These are phyloP conservation scores for Amaranthus hypochondriacus DNA, from an alignment of 148 eudicot genomes.

Conservation along the genomic window DNA sequence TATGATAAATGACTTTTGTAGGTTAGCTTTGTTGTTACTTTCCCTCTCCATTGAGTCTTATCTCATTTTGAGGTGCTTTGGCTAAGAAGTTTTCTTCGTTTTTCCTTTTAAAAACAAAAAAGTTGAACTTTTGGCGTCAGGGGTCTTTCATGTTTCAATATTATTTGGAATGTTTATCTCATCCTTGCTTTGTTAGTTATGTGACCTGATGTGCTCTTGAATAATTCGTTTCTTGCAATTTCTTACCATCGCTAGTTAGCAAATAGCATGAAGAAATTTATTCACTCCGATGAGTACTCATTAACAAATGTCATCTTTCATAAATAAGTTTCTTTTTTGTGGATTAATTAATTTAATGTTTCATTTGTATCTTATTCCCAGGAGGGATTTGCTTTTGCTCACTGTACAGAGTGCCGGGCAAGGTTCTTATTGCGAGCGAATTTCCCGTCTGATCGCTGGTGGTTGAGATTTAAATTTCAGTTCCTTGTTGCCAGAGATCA, in stretches of 20 bases:
- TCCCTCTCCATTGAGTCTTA: neutral
- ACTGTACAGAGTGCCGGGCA: conserved; percentile 98
- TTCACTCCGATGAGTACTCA: neutral
- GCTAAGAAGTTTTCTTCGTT: neutral
- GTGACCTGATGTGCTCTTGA: neutral
- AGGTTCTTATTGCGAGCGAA: conserved; percentile 86
- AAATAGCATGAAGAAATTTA: neutral
- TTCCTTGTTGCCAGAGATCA: conserved; percentile 98
- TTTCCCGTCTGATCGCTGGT: conserved; percentile 97
- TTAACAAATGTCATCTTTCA: neutral
- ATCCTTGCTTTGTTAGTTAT: too few species aligned
- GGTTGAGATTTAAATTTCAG: conserved; percentile 95
- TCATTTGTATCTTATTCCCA: conserved; percentile 29
- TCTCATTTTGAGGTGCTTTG: neutral
- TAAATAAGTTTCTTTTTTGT: neutral
- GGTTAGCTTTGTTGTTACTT: neutral
- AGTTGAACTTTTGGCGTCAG: too few species aligned
- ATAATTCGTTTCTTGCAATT: neutral
- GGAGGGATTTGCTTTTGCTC: conserved; percentile 99
- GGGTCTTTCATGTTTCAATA: neutral
- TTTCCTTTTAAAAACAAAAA: too few species aligned
- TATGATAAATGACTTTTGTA: too few species aligned
- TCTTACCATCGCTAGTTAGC: neutral
- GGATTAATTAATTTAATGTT: neutral
- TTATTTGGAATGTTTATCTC: neutral